Evolutionary conservation across 768 basidiomycete genomes (phyloP), one percentile per base, ranked within the genome.

Genomic region (Boletus pseudopeckii): DNA sequence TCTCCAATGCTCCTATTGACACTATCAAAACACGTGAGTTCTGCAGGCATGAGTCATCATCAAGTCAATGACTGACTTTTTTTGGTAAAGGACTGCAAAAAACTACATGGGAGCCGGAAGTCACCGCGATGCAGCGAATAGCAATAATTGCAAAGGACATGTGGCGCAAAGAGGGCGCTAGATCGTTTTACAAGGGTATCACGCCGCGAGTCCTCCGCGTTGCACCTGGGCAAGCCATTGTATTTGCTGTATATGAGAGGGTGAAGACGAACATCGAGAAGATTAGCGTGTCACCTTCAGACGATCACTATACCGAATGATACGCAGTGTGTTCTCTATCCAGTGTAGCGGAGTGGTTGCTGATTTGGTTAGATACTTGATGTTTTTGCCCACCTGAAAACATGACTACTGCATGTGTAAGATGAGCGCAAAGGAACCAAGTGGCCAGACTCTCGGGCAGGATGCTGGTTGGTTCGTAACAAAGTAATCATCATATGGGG

Each of bases 131-230:
- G 57, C 78, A 88, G 61, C 84, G 95, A 7, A 86, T 99, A 64
- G 68, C 79, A 10, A 77, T 79, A 30, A 95, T 99, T 54, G 86
- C 92, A 30, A 72, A 74, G n/a, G 92, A 92, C 44, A 97, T 98
- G 93, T 98, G 93, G 88, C 82, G 77, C 56, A 78, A 82, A 60
- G 97, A 99, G 72, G 97, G 97, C 7, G 75, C 88, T 15, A 72
- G 72, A 41, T 92, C 95, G 49, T 98, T 99, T 74, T 98, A 98
- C 77, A 98, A 97, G 76, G 97, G 97, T 18, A 98, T 99, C 68
- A 98, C 95, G 0, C 97, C 97, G 34, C 81, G 97, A 20, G 94
- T 99, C 34, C 76, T 97, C 63, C 84, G 97, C 50, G 97, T 99
- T 42, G 97, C 97, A 2, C 97, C 97, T 8, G 97, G 96, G 1